These are phyloP conservation scores for Nevesoporus exiguus DNA, from an alignment of 768 basidiomycete species.

Conservation along the genomic window DNA sequence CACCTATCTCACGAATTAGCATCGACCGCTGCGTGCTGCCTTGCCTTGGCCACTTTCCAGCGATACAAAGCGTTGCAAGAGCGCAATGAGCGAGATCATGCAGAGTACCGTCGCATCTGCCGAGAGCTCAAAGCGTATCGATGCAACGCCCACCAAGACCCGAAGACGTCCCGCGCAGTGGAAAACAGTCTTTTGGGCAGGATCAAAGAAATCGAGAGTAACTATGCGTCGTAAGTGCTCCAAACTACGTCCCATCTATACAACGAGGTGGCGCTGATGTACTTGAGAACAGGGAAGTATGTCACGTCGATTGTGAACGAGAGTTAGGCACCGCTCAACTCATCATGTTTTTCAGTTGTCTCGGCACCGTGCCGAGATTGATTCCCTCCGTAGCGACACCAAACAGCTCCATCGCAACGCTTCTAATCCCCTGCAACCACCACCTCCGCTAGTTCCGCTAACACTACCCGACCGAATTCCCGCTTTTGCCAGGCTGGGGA, in stretches of 20 bases:
- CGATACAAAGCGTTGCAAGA: conserved; percentile 39
- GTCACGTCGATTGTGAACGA: conserved; percentile 10
- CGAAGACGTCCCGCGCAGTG: conserved; percentile 34
- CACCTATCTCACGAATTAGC: conserved; percentile 26
- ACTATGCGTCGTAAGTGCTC: conserved; percentile 26
- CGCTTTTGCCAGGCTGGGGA: conserved; percentile 36
- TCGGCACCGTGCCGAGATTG: conserved; percentile 35
- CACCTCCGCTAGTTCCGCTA: conserved; percentile 52
- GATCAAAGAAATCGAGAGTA: conserved; percentile 31
- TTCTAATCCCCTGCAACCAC: conserved; percentile 52
- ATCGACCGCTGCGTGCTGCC: conserved; percentile 32
- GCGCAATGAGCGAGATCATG: conserved; percentile 30
- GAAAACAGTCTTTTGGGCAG: conserved; percentile 35
- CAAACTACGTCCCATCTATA: conserved; percentile 1
- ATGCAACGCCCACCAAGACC: conserved; percentile 30
- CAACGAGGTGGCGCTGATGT: conserved; percentile 11
- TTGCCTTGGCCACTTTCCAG: conserved; percentile 34
- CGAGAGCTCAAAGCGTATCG: conserved; percentile 30
- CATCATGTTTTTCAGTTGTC: conserved; percentile 30
- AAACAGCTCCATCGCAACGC: conserved; percentile 30
- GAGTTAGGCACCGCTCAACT: conserved; percentile 13
- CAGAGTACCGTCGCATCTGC: conserved; percentile 32
- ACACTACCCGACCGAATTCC: conserved; percentile 44
- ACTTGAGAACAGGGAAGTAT: conserved; percentile 27
- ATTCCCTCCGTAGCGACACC: conserved; percentile 33